These are phyloP conservation scores for Dioszegia hungarica DNA, from an alignment of 768 basidiomycete genomes.

Conservation along the genomic window DNA sequence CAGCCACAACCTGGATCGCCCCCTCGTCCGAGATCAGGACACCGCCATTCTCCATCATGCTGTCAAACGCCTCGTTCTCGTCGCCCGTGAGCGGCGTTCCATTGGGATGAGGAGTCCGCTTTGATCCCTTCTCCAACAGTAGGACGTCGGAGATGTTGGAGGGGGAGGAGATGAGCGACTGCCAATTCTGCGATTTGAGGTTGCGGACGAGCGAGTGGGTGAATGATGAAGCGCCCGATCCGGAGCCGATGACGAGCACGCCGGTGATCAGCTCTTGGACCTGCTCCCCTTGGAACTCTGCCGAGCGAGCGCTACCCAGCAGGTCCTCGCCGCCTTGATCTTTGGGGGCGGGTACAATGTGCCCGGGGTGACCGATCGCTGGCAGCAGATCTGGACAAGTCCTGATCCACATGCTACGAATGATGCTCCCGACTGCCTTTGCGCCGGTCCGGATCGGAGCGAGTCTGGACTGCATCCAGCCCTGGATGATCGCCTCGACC, in stretches of 20 bases:
- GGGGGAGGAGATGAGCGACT: not conserved
- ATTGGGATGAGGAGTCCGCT: not conserved
- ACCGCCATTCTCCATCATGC: slow-evolving; percentile 59
- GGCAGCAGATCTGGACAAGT: not conserved
- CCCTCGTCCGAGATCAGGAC: slow-evolving; percentile 70
- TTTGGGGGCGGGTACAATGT: not conserved
- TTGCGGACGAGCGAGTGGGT: slow-evolving; percentile 1
- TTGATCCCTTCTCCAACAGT: slow-evolving; percentile 3
- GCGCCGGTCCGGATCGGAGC: slow-evolving; percentile 3
- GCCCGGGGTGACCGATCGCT: slow-evolving; percentile 1
- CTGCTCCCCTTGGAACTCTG: slow-evolving; percentile 1
- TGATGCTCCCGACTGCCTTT: slow-evolving; percentile 2
- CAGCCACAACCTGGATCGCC: slow-evolving; percentile 59
- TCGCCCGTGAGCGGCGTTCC: slow-evolving; percentile 2
- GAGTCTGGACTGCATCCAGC: slow-evolving; percentile 1
- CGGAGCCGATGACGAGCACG: slow-evolving; percentile 4
- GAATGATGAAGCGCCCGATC: not conserved
- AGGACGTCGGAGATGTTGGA: not conserved
- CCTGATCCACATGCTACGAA: slow-evolving; percentile 3
- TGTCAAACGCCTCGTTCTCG: slow-evolving; percentile 13
- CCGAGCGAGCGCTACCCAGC: not conserved
- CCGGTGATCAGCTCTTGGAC: not conserved
- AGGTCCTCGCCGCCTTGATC: not conserved
- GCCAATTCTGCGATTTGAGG: not conserved
- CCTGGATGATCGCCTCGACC: slow-evolving; percentile 4